Conservation (phyloP, 805 yeast genomes). For the Brettanomyces naardenensis region DNA sequence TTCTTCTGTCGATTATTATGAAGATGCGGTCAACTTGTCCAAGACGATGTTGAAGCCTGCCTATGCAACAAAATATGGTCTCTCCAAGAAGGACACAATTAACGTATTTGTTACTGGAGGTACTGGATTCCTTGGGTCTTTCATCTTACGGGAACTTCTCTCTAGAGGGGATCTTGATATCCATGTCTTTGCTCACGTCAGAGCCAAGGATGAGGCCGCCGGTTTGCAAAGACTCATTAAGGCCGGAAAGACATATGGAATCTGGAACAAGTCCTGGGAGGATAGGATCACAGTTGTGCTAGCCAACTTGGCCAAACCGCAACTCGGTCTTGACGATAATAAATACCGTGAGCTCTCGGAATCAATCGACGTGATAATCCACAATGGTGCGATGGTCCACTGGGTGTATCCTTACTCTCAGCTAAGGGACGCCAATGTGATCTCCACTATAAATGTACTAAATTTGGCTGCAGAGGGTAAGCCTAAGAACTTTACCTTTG, state of each 20-base stretch:
- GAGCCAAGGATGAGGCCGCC: conserved; percentile 62
- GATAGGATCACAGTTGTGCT: conserved; percentile 59
- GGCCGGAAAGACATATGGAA: conserved; percentile 77
- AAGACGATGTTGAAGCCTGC: conserved; percentile 31
- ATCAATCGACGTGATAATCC: conserved; percentile 74
- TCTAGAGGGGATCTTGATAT: conserved; percentile 39
- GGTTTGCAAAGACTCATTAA: conserved; percentile 72
- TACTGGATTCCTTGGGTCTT: conserved; percentile 95
- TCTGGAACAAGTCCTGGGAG: conserved; percentile 59
- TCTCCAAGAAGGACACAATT: conserved; percentile 17
- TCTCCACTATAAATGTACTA: conserved; percentile 79
- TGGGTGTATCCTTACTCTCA: conserved; percentile 96
- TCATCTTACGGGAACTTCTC: conserved; percentile 71
- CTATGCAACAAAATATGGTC: conserved; percentile 35
- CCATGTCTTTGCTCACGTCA: conserved; percentile 79
- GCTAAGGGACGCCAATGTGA: conserved; percentile 87
- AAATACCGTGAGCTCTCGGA: conserved; percentile 54
- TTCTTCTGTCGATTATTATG: conserved; percentile 43
- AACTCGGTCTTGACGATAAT: conserved; percentile 57
- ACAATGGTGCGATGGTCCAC: conserved; percentile 96
- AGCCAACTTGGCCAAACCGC: conserved; percentile 70
- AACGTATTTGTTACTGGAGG: conserved; percentile 85
- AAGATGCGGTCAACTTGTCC: conserved; percentile 58
- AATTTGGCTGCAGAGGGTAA: conserved; percentile 71
- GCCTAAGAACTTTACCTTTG: conserved; percentile 82